These are phyloP conservation scores for Auricularia heimuer DNA, from an alignment of 768 basidiomycete species.

Conservation along the genomic window DNA sequence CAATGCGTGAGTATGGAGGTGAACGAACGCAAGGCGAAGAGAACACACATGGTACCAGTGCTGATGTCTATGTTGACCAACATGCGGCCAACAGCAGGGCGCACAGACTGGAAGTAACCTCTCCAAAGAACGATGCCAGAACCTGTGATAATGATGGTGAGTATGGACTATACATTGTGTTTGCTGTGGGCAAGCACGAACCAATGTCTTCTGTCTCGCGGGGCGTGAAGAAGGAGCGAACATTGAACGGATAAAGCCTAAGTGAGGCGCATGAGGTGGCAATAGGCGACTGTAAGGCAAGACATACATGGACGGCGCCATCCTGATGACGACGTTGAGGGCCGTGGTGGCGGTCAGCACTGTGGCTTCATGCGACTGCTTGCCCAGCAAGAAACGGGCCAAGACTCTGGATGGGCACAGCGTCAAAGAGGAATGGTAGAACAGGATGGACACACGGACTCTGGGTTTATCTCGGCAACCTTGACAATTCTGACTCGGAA, in stretches of 20 bases:
- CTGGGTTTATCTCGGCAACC: constrained; percentile 50
- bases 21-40: not conserved
- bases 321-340: constrained; percentile 63
- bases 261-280: not conserved
- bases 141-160: constrained; percentile 30
- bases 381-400: constrained; percentile 49
- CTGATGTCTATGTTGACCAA: constrained; percentile 71
- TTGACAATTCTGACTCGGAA: constrained; percentile 56
- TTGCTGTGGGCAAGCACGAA: not conserved
- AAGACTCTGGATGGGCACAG: constrained; percentile 37
- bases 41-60: constrained; percentile 51
- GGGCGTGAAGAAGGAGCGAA: constrained; percentile 63
- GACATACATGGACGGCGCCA: constrained; percentile 48
- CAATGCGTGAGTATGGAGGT: not conserved
- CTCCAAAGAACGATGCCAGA: constrained; percentile 63
- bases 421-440: no score
- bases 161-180: no score
- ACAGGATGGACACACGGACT: constrained; percentile 21
- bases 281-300: not conserved
- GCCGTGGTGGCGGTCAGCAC: constrained; percentile 63
- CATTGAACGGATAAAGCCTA: constrained; percentile 54
- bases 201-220: constrained; percentile 37
- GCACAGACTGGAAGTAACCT: constrained; percentile 68
- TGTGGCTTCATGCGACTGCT: constrained; percentile 56
- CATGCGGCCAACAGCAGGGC: constrained; percentile 54